Evolutionary conservation across 2,329 filamentous ascomycete species (phyloP), one percentile per base, ranked within the genome.

Genomic region (Leptodontidium sp.): DNA sequence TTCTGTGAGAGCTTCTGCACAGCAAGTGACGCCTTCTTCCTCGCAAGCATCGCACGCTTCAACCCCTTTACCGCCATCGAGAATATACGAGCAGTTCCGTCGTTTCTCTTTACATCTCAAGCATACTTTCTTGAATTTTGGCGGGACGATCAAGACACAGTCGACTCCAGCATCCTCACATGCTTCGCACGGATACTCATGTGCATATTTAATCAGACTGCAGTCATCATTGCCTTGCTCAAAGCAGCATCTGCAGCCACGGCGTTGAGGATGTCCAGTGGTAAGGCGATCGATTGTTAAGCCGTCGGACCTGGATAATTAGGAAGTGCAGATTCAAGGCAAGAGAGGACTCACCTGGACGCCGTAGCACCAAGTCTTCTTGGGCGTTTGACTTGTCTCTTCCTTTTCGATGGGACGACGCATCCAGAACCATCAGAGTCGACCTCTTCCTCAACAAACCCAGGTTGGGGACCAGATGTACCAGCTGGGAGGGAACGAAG

Each of bases 211-310:
- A 32, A 77, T 73, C 3, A 77, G 72, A 12, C 71, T 70, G 35
- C 75, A 77, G 24, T 69, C 66, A 35, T 77, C 72, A 35, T 74
- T 67, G 17, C 71, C 71, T 2, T 64, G 32, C 3, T 67, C 59
- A 45, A 77, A 76, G 63, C 76, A 77, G 12, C 69, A 47, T 65
- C 73, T 77, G 61, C 76, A 77, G 11, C 75, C 75, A n/a, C 70
- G 65, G 14, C 66, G 70, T 45, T 77, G 74, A 14, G 71, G 75
- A 49, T 75, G 70, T 3, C 69, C 72, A 12, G 62, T 26, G 3
- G 68, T 72, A 7, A 77, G 49, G 24, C 71, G 47, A 8, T 65
- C 65, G 8, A 76, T 58, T 1, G 66, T 73, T 2, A 75, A 59
- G 2, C 72, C 75, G 53, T 77, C 75, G 4, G 57, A 52, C 65